Base-by-base conservation (phyloP, 164 flowering plant species). In the Santalum album region DNA sequence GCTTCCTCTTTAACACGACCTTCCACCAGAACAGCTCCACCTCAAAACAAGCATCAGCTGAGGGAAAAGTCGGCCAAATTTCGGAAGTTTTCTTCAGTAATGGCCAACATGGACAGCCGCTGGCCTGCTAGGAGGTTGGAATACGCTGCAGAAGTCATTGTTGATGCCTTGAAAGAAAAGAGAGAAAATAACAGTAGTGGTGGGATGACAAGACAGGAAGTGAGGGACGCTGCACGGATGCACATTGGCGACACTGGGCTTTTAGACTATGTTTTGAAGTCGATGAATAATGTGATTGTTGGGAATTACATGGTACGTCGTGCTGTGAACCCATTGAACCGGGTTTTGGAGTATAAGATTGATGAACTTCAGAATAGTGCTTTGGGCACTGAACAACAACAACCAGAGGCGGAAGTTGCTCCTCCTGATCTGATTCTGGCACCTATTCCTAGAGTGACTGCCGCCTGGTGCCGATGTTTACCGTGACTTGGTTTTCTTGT, bases 171-270 rank as follows among this genome's bases (percentile, higher is more conserved):
- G 60, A 74, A 69, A 51, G 81, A 76, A 42, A 69, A 68, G 56
- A 68, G 54, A 56, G 69, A 26, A 7, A 61, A 54, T 19, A 34
- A 46, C 0, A 16, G 56, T 4, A 38, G 45, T 32, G 51, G 63
- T 32, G 78, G 88, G 57, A 91, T 91, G 96, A 78, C 85, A 0
- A 62, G 98, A 18, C 95, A 91, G 64, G 95, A 86, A n/a, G 80
- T 83, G 0, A 66, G 98, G 7, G 98, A 91, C 53, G 90, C 84
- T 0, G 96, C 92, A 3, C 62, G 98, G 57, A 55, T 61, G 38
- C 79, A 77, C 34, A 84, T 91, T 22, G 96, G 98, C 3, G 96
- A 91, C 59, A 86, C 95, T 0, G 98, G 98, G 0, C 62, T 91
- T 40, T 76, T 91, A 4, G 98, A 91, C 54, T 80, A 83, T 59